These are phyloP conservation scores for Sclerotinia spermophila DNA, from an alignment of 2,329 filamentous ascomycete genomes.

Conservation along the genomic window DNA sequence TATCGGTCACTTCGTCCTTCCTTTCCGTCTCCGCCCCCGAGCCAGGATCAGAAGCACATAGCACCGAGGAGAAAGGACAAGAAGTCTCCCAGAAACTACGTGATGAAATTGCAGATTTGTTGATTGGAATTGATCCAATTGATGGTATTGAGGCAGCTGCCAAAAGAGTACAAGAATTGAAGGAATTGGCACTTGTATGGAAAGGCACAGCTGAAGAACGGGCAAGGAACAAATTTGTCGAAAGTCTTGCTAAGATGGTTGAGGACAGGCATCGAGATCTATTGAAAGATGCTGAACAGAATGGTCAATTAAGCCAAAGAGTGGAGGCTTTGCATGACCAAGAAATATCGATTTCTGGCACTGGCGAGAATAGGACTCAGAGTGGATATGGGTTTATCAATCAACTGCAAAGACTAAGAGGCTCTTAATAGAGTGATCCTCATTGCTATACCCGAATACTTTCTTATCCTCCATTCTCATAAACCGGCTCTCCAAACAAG, in stretches of 20 bases:
- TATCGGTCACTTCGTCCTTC: conserved; percentile 79
- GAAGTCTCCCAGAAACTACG: conserved; percentile 69
- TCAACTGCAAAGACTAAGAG: conserved; percentile 38
- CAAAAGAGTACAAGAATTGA: conserved; percentile 70
- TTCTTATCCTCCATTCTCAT: background rate
- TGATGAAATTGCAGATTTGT: conserved; percentile 66
- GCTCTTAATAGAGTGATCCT: conserved; percentile 27
- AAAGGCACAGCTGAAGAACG: conserved; percentile 95
- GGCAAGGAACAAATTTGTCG: conserved; percentile 75
- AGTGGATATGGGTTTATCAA: conserved; percentile 39
- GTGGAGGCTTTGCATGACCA: conserved; percentile 31
- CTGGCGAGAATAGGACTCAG: conserved; percentile 29
- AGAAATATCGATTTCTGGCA: conserved; percentile 14
- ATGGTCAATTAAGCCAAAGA: conserved; percentile 28
- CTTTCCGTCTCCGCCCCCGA: conserved; percentile 87
- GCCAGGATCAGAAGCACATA: conserved; percentile 59
- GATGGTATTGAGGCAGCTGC: conserved; percentile 71
- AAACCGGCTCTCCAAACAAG: background rate
- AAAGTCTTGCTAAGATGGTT: conserved; percentile 74
- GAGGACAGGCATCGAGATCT: conserved; percentile 58
- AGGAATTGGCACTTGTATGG: conserved; percentile 77
- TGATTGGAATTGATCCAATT: conserved; percentile 58
- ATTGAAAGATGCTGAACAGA: conserved; percentile 35
- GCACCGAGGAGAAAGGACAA: conserved; percentile 81
- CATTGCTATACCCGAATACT: background rate